phyloP scores from a whole-genome alignment of 83 land plant genomes.

The Picea mariana region DNA sequence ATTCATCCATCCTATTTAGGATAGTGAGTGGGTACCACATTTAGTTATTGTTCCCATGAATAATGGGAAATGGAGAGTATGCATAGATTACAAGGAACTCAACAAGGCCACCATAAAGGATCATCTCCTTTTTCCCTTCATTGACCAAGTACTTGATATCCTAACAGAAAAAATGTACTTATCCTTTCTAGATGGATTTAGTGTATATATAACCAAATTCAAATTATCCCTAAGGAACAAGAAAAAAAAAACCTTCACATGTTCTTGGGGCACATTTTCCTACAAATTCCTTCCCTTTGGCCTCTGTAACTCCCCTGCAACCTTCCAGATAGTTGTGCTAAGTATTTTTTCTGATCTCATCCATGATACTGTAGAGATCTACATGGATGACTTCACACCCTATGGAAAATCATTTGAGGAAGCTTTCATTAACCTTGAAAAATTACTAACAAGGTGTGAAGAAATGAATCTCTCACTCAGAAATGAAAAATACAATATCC shows the following conservation, averaged over 20 bases:
- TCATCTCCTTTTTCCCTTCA: background rate
- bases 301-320: too few relatives aligned
- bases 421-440: too few relatives aligned
- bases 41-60: constrained; percentile 24
- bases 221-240: background rate
- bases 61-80: background rate
- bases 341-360: too few relatives aligned
- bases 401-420: too few relatives aligned
- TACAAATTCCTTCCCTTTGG: too few relatives aligned
- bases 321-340: too few relatives aligned
- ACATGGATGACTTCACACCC: too few relatives aligned
- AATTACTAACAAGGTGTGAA: too few relatives aligned
- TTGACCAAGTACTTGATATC: background rate
- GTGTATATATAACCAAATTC: background rate
- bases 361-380: too few relatives aligned
- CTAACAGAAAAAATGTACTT: background rate
- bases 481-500: too few relatives aligned
- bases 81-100: background rate
- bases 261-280: too few relatives aligned
- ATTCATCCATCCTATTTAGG: constrained; percentile 28
- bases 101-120: background rate
- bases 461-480: too few relatives aligned
- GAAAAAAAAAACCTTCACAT: background rate
- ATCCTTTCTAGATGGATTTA: background rate
- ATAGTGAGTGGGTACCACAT: constrained; percentile 24